These are phyloP conservation scores for Alternaria panax DNA, from an alignment of 2,329 filamentous ascomycete species.

Conservation along the genomic window DNA sequence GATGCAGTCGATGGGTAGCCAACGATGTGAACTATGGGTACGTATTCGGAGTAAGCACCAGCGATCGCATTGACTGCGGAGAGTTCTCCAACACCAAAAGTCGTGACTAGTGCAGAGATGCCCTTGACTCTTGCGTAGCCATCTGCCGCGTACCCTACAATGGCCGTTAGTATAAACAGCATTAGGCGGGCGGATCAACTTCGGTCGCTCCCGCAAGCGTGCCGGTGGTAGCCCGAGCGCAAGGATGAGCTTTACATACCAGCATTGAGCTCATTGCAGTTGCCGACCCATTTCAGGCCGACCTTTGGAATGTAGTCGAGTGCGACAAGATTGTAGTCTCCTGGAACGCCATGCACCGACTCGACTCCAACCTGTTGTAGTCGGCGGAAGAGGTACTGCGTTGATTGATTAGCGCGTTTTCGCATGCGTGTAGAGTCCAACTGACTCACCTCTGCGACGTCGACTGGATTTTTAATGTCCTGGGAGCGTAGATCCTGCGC, in stretches of 20 bases:
- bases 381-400: constrained; percentile 50
- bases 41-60: constrained; percentile 57
- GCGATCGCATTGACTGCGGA: constrained; percentile 58
- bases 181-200: not conserved
- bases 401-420: constrained; percentile 15
- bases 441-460: constrained; percentile 63
- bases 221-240: not conserved
- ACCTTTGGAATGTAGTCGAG: constrained; percentile 65
- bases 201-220: constrained; percentile 8
- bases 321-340: constrained; percentile 57
- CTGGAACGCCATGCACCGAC: constrained; percentile 57
- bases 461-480: constrained; percentile 55
- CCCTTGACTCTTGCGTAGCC: constrained; percentile 58
- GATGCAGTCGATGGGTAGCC: constrained; percentile 54
- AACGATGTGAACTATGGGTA: constrained; percentile 58
- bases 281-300: constrained; percentile 66
- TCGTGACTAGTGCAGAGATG: constrained; percentile 56
- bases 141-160: constrained; percentile 56
- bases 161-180: constrained; percentile 2
- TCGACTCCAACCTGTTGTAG: constrained; percentile 54
- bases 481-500: constrained; percentile 52
- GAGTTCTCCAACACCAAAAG: constrained; percentile 59
- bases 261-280: constrained; percentile 68
- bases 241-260: constrained; percentile 45
- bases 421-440: not conserved